Evolutionary conservation across 805 yeast species (phyloP).

Genomic region (Alloascoidea hylecoeti): DNA sequence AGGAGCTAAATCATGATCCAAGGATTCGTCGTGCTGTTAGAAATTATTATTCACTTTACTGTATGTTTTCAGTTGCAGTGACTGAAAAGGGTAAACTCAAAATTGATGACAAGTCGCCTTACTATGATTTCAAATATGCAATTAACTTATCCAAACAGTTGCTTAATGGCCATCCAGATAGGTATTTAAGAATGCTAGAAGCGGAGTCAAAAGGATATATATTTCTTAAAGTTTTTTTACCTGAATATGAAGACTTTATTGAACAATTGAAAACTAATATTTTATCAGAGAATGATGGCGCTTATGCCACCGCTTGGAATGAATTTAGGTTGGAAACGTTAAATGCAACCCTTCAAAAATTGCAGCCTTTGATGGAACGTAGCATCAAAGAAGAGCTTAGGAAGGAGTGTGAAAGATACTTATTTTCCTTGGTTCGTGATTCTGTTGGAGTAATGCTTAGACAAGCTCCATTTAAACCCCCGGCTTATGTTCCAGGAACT

Average conservation of each 20-base stretch:
- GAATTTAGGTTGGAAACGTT: conserved; percentile 53
- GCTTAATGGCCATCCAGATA: conserved; percentile 61
- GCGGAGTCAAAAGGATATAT: conserved; percentile 77
- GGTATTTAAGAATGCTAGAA: conserved; percentile 77
- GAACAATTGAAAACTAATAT: conserved; percentile 24
- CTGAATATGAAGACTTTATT: conserved; percentile 63
- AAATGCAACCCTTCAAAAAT: conserved; percentile 48
- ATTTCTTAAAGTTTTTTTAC: conserved; percentile 43
- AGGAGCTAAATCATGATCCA: conserved; percentile 71
- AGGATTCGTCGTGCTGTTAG: conserved; percentile 52
- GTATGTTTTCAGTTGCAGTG: conserved; percentile 58
- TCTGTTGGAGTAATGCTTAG: conserved; percentile 60
- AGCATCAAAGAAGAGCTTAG: conserved; percentile 77
- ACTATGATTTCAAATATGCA: conserved; percentile 86
- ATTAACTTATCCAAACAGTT: conserved; percentile 68
- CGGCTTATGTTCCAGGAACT: conserved; percentile 64
- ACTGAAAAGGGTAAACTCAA: conserved; percentile 74
- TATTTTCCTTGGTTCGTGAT: conserved; percentile 58
- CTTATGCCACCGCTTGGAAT: conserved; percentile 69
- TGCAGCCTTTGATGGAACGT: conserved; percentile 51
- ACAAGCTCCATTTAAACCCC: conserved; percentile 88
- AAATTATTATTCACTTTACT: conserved; percentile 44
- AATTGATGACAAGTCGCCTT: conserved; percentile 70
- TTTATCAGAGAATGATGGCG: conserved; percentile 42
- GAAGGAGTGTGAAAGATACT: conserved; percentile 55